Conservation (phyloP, 352 stramenopile species). For the Detonula confervacea region DNA sequence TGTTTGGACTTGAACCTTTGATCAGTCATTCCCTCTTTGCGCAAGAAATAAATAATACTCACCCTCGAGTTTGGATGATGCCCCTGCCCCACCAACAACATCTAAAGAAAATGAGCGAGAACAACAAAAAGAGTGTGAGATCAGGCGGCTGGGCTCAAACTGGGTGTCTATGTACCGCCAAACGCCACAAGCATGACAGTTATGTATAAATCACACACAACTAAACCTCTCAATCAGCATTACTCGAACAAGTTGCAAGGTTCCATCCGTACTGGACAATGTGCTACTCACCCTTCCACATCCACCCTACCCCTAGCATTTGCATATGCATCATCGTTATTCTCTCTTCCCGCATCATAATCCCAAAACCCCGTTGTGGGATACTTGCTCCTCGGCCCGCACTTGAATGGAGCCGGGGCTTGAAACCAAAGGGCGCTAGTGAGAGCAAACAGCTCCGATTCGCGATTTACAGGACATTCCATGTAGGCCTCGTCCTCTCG, state of each 20-base stretch:
- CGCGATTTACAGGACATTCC: constrained; percentile 55
- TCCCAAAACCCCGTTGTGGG: constrained; percentile 61
- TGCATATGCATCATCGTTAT: constrained; percentile 59
- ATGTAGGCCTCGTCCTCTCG: constrained; percentile 52
- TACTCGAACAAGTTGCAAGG: background rate
- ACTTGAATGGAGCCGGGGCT: constrained; percentile 59
- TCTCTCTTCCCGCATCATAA: constrained; percentile 54
- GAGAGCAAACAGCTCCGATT: constrained; percentile 63
- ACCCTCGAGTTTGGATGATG: constrained; percentile 37
- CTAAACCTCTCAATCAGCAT: no score
- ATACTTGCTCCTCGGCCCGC: constrained; percentile 47
- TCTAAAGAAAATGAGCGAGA: background rate
- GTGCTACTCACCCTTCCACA: constrained; percentile 51
- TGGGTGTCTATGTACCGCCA: no score
- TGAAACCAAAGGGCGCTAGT: constrained; percentile 64
- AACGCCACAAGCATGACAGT: background rate
- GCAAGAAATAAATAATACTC: constrained; percentile 9
- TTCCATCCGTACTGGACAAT: background rate
- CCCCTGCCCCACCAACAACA: constrained; percentile 46
- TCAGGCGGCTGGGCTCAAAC: no score
- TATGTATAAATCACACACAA: no score
- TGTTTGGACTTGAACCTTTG: no score
- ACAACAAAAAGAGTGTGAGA: background rate
- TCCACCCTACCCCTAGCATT: constrained; percentile 55
- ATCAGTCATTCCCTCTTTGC: no score